Conservation (phyloP, 768 basidiomycete species). For the Pilatotrama ljubarskyi region DNA sequence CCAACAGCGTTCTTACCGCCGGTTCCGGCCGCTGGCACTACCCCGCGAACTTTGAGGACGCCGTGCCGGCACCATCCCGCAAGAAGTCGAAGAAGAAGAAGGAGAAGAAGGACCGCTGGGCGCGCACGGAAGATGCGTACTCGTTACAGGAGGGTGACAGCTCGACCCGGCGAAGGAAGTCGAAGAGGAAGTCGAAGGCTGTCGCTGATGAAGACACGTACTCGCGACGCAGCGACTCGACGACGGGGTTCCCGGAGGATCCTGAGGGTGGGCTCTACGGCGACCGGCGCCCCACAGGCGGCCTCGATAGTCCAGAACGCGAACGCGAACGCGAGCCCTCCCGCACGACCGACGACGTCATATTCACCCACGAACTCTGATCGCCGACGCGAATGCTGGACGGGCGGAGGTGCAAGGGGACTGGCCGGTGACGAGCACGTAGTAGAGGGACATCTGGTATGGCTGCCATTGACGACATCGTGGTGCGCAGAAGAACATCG, state of each 20-base stretch:
- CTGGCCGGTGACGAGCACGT: neutral
- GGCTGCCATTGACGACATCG: slow-evolving; percentile 10
- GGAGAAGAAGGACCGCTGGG: slow-evolving; percentile 87
- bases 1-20: slow-evolving; percentile 34
- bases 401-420: neutral
- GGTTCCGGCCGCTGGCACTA: slow-evolving; percentile 73
- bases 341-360: slow-evolving; percentile 43
- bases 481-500: slow-evolving; percentile 17
- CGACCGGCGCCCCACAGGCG: slow-evolving; percentile 27
- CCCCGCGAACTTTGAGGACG: slow-evolving; percentile 80
- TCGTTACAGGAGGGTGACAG: slow-evolving; percentile 38
- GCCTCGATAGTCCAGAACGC: neutral
- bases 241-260: slow-evolving; percentile 68
- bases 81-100: slow-evolving; percentile 52
- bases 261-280: slow-evolving; percentile 70
- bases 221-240: slow-evolving; percentile 37
- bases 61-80: slow-evolving; percentile 38
- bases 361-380: slow-evolving; percentile 69
- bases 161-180: slow-evolving; percentile 55
- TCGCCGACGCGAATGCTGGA: neutral
- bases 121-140: slow-evolving; percentile 84
- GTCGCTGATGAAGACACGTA: slow-evolving; percentile 40
- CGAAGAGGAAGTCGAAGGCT: slow-evolving; percentile 53
- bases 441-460: neutral
- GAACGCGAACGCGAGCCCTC: neutral